These are phyloP conservation scores for Senna tora DNA, from an alignment of 306 rosid genomes.

Conservation along the genomic window DNA sequence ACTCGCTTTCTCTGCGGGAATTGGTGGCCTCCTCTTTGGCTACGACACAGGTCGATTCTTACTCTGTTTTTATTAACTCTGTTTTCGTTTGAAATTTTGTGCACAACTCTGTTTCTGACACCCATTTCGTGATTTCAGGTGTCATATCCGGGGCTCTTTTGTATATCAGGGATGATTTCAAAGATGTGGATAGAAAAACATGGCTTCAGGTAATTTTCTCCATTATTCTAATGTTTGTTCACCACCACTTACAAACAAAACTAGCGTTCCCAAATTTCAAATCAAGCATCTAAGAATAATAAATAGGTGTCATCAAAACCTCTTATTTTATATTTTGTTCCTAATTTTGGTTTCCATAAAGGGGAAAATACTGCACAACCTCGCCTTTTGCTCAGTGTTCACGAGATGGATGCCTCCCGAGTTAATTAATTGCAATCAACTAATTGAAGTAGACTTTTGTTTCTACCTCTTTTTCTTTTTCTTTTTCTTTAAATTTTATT, in stretches of 20 bases:
- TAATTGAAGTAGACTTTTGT: neutral
- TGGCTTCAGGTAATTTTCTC: conserved; percentile 55
- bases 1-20: conserved; percentile 58
- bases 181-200: conserved; percentile 43
- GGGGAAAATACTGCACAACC: neutral
- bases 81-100: too few species aligned
- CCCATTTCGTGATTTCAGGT: conserved; percentile 33
- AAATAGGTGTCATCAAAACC: too few species aligned
- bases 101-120: too few species aligned
- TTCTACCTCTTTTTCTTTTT: too few species aligned
- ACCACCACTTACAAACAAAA: too few species aligned
- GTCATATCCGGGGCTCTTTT: conserved; percentile 70
- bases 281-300: too few species aligned
- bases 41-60: conserved; percentile 46
- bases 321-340: neutral
- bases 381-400: neutral
- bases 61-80: neutral
- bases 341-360: too few species aligned
- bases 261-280: too few species aligned
- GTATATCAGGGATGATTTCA: conserved; percentile 65
- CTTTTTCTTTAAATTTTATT: too few species aligned
- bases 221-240: neutral
- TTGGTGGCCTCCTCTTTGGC: conserved; percentile 57
- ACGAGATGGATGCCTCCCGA: neutral
- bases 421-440: neutral